These are phyloP conservation scores for Capsicum chinense DNA, from an alignment of 257 asterid species.

Conservation along the genomic window DNA sequence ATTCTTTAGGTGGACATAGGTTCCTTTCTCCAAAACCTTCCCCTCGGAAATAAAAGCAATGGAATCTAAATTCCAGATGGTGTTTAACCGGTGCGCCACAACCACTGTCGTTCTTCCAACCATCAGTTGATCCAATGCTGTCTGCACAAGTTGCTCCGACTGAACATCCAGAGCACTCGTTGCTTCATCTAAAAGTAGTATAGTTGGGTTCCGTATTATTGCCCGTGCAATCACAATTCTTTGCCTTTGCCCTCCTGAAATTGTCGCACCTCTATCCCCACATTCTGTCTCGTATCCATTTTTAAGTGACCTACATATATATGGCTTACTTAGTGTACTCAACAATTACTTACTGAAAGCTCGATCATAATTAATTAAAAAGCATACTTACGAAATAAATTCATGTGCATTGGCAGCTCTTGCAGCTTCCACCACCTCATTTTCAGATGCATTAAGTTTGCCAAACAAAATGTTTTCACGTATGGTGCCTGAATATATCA, in stretches of 20 bases:
- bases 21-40: constrained; percentile 67
- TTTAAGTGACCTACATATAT: constrained; percentile 57
- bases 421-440: constrained; percentile 74
- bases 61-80: constrained; percentile 70
- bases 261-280: constrained; percentile 78
- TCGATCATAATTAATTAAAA: not conserved
- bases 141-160: constrained; percentile 81
- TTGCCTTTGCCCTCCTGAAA: constrained; percentile 86
- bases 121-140: constrained; percentile 73
- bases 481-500: constrained; percentile 74
- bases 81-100: constrained; percentile 84
- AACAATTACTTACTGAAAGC: not conserved
- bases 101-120: constrained; percentile 74
- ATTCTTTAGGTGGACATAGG: constrained; percentile 59
- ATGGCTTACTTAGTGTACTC: not conserved
- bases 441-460: constrained; percentile 64
- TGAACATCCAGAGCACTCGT: constrained; percentile 85
- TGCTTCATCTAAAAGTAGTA: constrained; percentile 78
- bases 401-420: constrained; percentile 86
- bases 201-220: constrained; percentile 61
- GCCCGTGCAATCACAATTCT: constrained; percentile 88
- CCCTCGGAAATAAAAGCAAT: constrained; percentile 73
- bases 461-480: constrained; percentile 70
- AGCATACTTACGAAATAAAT: constrained; percentile 66
- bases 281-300: constrained; percentile 75